Evolutionary conservation across 2,329 filamentous ascomycete species (phyloP), one percentile per base, ranked within the genome.

Genomic region (Pseudocercospora vitis): DNA sequence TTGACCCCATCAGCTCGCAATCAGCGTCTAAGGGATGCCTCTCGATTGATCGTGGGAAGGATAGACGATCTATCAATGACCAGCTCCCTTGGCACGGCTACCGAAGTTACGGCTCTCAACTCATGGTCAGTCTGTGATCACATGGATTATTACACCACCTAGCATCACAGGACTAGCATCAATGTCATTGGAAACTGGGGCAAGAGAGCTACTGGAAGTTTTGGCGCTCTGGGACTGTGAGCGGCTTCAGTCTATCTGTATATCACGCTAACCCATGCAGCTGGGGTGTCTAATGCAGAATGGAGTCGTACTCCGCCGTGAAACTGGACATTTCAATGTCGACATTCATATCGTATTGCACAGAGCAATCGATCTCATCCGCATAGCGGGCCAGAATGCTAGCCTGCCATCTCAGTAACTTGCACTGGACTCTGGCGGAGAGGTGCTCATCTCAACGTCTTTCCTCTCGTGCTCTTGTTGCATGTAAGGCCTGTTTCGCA

Each of bases 401-500:
- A n/a, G n/a, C n/a, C 26, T 29, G 26, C 26, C 6, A 8, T 24
- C 37, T 40, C 37, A 40, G 23, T 12, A n/a, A n/a, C 37, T 40
- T 19, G 19, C 37, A 40, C 37, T 40, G 16, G 23, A 11, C 19
- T 24, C 19, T 4, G 18, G 11, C 37, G 37, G 37, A 16, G n/a
- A n/a, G n/a, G 37, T 24, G 3, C 8, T 12, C 19, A 40, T 9
- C 7, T 40, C 37, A 2, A 24, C 19, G n/a, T 40, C 37, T 18
- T 40, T 40, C 4, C n/a, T 19, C 18, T 23, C 19, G n/a, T 19
- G 35, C 16, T 39, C n/a, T 8, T 35, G 16, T 19, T 40, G 18
- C 37, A 9, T 39, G 19, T 39, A 11, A 12, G 37, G 8, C 37
- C 23, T 40, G 23, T 29, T 48, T 21, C 48, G 29, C 48, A 64